phyloP scores from a whole-genome alignment of 257 asterid species.

The Jacaranda copaia region DNA sequence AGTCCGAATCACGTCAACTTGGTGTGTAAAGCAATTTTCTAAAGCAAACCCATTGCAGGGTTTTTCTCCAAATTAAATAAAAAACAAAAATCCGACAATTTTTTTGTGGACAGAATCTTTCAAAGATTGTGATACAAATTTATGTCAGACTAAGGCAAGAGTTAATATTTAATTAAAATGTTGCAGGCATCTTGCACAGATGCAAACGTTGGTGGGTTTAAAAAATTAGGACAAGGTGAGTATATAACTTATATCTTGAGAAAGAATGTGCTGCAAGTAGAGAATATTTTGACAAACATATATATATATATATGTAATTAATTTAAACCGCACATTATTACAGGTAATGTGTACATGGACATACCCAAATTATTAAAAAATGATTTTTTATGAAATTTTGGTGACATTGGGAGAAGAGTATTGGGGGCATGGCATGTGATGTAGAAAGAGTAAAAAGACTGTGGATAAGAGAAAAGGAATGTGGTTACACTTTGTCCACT shows the following conservation, averaged over 20 bases:
- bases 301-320: background rate
- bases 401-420: constrained; percentile 52
- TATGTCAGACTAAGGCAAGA: constrained; percentile 41
- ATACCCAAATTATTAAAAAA: constrained; percentile 16
- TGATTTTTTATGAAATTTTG: constrained; percentile 33
- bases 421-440: constrained; percentile 62
- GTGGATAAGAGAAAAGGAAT: constrained; percentile 53
- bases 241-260: background rate
- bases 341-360: constrained; percentile 35
- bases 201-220: constrained; percentile 10
- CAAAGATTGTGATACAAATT: constrained; percentile 49
- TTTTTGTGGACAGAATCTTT: constrained; percentile 48
- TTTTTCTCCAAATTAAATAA: background rate
- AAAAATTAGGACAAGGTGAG: background rate
- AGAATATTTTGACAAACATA: background rate
- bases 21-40: background rate
- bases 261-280: background rate
- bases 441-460: constrained; percentile 34
- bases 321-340: constrained; percentile 13
- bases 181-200: constrained; percentile 27
- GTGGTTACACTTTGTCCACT: constrained; percentile 62
- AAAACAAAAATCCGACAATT: constrained; percentile 47
- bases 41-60: background rate
- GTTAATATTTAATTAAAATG: background rate
- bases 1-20: too few relatives aligned